A percentile compares a stretch with the other conserved stretches of the same genome.
Evolutionary conservation across 2,329 filamentous ascomycete species (phyloP).

Genomic region (Beauveria sp.): DNA sequence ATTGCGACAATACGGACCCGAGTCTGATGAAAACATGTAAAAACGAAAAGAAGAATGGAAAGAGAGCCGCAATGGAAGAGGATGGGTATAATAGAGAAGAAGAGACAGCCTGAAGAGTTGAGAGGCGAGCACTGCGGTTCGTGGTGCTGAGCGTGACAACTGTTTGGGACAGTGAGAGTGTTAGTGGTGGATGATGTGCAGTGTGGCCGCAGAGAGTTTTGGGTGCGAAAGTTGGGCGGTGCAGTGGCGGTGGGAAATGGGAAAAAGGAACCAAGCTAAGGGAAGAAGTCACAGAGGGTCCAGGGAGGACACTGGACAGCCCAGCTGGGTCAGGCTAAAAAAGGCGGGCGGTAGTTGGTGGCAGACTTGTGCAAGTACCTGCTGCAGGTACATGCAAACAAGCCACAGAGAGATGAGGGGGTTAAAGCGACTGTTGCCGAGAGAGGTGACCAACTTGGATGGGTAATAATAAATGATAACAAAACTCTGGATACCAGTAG

Average conservation of each 20-base stretch:
- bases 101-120: constrained; percentile 3
- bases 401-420: not conserved
- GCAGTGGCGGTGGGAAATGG: not conserved
- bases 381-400: not conserved
- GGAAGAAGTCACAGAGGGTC: not conserved
- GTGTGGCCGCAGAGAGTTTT: not conserved
- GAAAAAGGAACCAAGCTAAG: not conserved
- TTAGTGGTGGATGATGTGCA: constrained; percentile 2
- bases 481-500: not conserved
- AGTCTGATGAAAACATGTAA: constrained; percentile 42
- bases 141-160: constrained; percentile 9
- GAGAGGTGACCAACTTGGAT: too few relatives aligned
- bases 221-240: not conserved
- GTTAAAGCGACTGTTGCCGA: too few relatives aligned
- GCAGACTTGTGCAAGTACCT: not conserved
- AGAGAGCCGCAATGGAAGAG: constrained; percentile 5
- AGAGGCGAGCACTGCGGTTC: constrained; percentile 15
- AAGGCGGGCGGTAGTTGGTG: constrained; percentile 15
- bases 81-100: constrained; percentile 11
- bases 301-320: not conserved
- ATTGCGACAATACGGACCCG: constrained; percentile 28
- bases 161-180: not conserved
- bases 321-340: constrained; percentile 20
- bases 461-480: not conserved
- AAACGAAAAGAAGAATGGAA: constrained; percentile 18